Conservation (phyloP, 164 flowering plant species). For the Nelumbo lutea region DNA sequence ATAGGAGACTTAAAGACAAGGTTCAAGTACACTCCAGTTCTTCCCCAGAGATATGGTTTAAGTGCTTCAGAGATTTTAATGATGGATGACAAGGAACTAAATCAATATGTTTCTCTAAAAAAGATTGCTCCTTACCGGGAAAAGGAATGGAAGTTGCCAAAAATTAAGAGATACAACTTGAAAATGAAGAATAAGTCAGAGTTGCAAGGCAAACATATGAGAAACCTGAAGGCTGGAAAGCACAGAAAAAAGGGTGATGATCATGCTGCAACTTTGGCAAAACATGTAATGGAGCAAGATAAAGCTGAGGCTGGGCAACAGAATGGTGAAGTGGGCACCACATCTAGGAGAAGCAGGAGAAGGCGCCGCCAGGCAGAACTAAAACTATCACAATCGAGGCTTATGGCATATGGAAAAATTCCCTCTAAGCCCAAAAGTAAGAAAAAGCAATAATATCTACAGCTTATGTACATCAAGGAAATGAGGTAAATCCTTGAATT, state of each 20-base stretch:
- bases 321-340: slow-evolving; percentile 25
- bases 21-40: slow-evolving; percentile 64
- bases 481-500: slow-evolving; percentile 9
- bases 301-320: slow-evolving; percentile 19
- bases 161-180: slow-evolving; percentile 31
- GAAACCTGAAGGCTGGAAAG: slow-evolving; percentile 16
- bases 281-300: slow-evolving; percentile 18
- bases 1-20: slow-evolving; percentile 88
- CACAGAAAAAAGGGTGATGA: slow-evolving; percentile 19
- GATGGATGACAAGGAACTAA: slow-evolving; percentile 76
- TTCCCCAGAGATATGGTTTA: slow-evolving; percentile 58
- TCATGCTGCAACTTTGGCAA: slow-evolving; percentile 7
- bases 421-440: slow-evolving; percentile 36
- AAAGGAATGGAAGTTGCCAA: slow-evolving; percentile 69
- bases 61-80: slow-evolving; percentile 45
- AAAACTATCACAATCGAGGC: slow-evolving; percentile 46
- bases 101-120: slow-evolving; percentile 82
- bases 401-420: slow-evolving; percentile 50
- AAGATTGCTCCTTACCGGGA: slow-evolving; percentile 76
- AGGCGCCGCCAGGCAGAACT: slow-evolving; percentile 39
- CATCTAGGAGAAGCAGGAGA: slow-evolving; percentile 48
- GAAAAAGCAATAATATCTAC: slow-evolving; percentile 26
- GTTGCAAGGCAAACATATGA: slow-evolving; percentile 18
- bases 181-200: slow-evolving; percentile 39
- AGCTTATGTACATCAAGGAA: not conserved